Percentiles rank a stretch among this genome's conserved stretches.
Evolutionary conservation across 2,329 filamentous ascomycete species (phyloP).

Genomic region (Botrytis squamosa): DNA sequence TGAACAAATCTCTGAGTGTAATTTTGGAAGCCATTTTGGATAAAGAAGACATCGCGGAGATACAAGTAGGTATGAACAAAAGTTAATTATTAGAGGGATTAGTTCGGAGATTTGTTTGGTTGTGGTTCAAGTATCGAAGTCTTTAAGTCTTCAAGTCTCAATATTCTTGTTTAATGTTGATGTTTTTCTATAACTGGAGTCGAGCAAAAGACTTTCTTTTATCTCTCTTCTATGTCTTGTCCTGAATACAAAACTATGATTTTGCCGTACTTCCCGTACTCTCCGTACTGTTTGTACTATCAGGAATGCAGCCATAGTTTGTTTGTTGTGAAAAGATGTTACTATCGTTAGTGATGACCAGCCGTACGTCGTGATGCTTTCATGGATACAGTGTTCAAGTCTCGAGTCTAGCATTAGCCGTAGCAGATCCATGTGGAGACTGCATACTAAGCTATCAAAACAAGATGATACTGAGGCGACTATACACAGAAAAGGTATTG

Average conservation of each 20-base stretch:
- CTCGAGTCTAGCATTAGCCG: too few species aligned
- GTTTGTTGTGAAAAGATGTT: rapidly evolving
- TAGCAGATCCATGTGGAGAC: background rate
- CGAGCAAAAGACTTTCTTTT: background rate
- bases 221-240: too few species aligned
- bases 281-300: background rate
- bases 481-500: background rate
- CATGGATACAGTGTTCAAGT: background rate
- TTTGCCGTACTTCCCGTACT: background rate
- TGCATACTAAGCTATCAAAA: too few species aligned
- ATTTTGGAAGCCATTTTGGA: background rate
- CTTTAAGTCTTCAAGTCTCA: background rate
- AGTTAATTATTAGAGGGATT: rapidly evolving
- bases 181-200: background rate
- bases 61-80: rapidly evolving
- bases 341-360: background rate
- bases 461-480: rapidly evolving
- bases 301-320: background rate
- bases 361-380: background rate
- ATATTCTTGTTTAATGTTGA: background rate
- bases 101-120: background rate
- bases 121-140: background rate
- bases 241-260: background rate
- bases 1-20: background rate
- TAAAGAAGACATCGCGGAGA: background rate